A percentile compares a stretch with the other conserved stretches of the same genome.
phyloP scores from a whole-genome alignment of 1,284 basidiomycete genomes.

The Moniliophthora roreri region DNA sequence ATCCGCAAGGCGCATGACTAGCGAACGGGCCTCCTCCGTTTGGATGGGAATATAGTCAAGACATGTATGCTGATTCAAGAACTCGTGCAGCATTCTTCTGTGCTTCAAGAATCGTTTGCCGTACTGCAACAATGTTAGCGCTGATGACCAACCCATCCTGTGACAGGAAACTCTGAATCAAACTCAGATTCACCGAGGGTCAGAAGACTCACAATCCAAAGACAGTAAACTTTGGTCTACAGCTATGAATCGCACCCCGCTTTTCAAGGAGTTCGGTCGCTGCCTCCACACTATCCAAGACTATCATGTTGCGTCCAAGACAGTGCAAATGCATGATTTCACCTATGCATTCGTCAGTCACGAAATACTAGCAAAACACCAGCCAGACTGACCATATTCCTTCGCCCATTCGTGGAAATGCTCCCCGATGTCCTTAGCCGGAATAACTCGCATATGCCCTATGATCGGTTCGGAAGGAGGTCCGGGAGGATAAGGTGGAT shows the following conservation, averaged over 20 bases:
- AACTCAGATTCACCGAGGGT: background rate
- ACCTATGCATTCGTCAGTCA: conserved; percentile 7
- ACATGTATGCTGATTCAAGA: conserved; percentile 16
- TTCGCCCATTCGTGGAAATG: conserved; percentile 19
- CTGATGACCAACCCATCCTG: conserved; percentile 23
- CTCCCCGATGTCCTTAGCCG: conserved; percentile 11
- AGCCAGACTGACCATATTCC: conserved; percentile 15
- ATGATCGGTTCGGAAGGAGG: conserved; percentile 18
- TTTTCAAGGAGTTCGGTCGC: conserved; percentile 17
- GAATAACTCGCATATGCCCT: conserved; percentile 16
- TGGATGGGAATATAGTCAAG: conserved; percentile 18
- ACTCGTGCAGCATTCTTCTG: conserved; percentile 19
- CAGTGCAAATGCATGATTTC: conserved; percentile 15
- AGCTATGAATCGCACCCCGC: conserved; percentile 15
- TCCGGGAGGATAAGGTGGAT: conserved; percentile 14
- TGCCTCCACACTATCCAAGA: conserved; percentile 13
- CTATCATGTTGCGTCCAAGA: conserved; percentile 9
- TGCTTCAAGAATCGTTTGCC: conserved; percentile 20
- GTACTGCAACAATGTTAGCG: conserved; percentile 18
- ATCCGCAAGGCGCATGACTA: conserved; percentile 16
- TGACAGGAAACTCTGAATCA: background rate
- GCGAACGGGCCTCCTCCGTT: conserved; percentile 15
- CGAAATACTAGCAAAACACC: background rate
- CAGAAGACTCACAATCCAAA: conserved; percentile 9
- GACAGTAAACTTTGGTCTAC: conserved; percentile 12